These are phyloP conservation scores for Themeda triandra DNA, from an alignment of 176 grass and related monocot genomes.

Conservation along the genomic window DNA sequence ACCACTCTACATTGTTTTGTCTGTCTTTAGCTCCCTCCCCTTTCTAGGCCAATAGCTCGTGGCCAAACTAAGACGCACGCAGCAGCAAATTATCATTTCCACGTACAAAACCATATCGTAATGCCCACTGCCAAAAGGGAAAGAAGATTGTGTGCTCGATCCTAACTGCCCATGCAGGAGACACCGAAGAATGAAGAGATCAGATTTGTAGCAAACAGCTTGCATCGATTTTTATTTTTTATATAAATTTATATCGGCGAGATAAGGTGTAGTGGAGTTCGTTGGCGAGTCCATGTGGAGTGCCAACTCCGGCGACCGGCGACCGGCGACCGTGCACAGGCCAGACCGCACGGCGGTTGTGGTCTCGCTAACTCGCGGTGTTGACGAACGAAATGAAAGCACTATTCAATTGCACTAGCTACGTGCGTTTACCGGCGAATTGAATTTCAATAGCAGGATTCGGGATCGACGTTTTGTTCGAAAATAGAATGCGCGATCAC, in stretches of 20 bases:
- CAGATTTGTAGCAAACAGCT: background rate
- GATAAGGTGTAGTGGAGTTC: background rate
- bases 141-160: constrained; percentile 1
- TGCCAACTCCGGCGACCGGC: constrained; percentile 4
- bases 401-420: background rate
- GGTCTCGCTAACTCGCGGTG: background rate
- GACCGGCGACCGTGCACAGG: background rate
- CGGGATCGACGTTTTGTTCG: background rate
- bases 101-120: background rate
- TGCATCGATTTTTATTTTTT: background rate
- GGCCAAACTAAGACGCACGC: constrained; percentile 7
- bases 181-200: background rate
- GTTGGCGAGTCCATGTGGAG: constrained; percentile 26
- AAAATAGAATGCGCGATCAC: background rate
- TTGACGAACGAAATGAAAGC: background rate
- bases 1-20: constrained; percentile 12
- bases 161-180: constrained; percentile 7
- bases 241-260: background rate
- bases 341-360: background rate
- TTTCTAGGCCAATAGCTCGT: constrained; percentile 12
- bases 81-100: no score
- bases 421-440: background rate
- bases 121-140: background rate
- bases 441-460: background rate
- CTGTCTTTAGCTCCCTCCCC: background rate